A percentile compares a stretch with the other conserved stretches of the same genome.
Evolutionary conservation across 768 basidiomycete genomes (phyloP).

Genomic region (Macrolepiota fuliginosa): DNA sequence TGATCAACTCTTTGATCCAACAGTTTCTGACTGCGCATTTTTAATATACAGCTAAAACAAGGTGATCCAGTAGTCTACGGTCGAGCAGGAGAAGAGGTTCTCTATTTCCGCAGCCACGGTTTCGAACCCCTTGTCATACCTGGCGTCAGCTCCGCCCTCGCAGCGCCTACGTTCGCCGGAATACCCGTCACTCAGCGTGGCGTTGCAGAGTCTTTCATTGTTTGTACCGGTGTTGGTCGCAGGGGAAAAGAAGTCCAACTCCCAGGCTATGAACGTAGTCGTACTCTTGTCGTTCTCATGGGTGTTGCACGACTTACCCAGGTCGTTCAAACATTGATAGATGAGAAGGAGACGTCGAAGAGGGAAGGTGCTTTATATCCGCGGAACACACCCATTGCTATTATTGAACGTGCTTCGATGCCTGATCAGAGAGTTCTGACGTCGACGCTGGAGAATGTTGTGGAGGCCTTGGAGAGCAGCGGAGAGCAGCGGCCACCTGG

Average conservation of each 20-base stretch:
- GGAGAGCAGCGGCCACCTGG: slow-evolving; percentile 94
- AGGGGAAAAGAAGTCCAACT: slow-evolving; percentile 78
- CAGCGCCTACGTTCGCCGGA: slow-evolving; percentile 84
- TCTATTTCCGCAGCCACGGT: slow-evolving; percentile 86
- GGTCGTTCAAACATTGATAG: slow-evolving; percentile 61
- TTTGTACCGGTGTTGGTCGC: slow-evolving; percentile 94
- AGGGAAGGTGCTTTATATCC: slow-evolving; percentile 64
- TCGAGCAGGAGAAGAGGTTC: slow-evolving; percentile 90
- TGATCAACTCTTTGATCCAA: not conserved
- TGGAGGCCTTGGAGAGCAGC: slow-evolving; percentile 62
- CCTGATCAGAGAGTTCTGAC: slow-evolving; percentile 85
- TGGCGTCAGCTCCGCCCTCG: slow-evolving; percentile 86
- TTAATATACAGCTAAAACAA: slow-evolving; percentile 74
- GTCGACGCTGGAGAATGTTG: slow-evolving; percentile 74
- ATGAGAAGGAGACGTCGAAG: slow-evolving; percentile 12
- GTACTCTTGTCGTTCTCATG: slow-evolving; percentile 90
- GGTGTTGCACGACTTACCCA: slow-evolving; percentile 83
- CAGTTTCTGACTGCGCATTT: not conserved
- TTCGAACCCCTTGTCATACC: slow-evolving; percentile 85
- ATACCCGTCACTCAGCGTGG: slow-evolving; percentile 97
- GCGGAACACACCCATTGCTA: slow-evolving; percentile 75
- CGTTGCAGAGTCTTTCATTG: slow-evolving; percentile 82
- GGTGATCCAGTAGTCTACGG: slow-evolving; percentile 97
- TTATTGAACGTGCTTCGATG: slow-evolving; percentile 94
- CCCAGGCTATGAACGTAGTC: slow-evolving; percentile 82